Base-by-base conservation (phyloP, 805 yeast genomes). In the Candida michaelii region DNA sequence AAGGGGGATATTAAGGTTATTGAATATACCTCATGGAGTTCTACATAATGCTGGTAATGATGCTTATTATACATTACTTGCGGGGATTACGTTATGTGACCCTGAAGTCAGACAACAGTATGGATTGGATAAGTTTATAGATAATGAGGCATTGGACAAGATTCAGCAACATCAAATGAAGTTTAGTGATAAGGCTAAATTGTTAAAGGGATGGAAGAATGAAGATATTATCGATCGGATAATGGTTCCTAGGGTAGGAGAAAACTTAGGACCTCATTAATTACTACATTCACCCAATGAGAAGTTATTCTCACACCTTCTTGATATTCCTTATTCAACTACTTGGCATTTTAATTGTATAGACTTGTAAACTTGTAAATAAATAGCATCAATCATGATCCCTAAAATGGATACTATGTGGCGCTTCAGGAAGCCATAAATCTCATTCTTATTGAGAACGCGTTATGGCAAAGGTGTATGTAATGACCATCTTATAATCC, bases 1-100 rank as follows among this genome's bases (percentile, higher is more conserved):
- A 33, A 69, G 76, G 12, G 73, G 70, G 15, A 56, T 77, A 0
- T 61, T 82, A 13, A 58, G 75, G 30, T 54, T 69, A 36, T 60
- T 78, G 38, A 63, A 65, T 19, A 68, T 83, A 5, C 85, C 86
- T 1, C 80, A 79, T 53, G 73, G 80, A 0, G 71, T 67, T 48
- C 61, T 83, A 36, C 89, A 83, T 56, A 83, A 83, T 55, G 89
- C 85, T 1, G 86, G 82, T 2, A 83, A 83, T 53, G 90, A 83
- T 57, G 79, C 87, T 5, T 78, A 80, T 51, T 81, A 71, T 48
- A 83, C 89, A 0, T 57, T 83, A 36, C 43, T 75, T 23, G 64
- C 76, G n/a, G 71, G 76, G 8, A 47, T 81, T 52, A 68, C 70
- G 27, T 53, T 79, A 44, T 66, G 79, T 39, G 86, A 82, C 55